phyloP scores from a whole-genome alignment of 83 land plant species.

The Diphasiastrum complanatum region DNA sequence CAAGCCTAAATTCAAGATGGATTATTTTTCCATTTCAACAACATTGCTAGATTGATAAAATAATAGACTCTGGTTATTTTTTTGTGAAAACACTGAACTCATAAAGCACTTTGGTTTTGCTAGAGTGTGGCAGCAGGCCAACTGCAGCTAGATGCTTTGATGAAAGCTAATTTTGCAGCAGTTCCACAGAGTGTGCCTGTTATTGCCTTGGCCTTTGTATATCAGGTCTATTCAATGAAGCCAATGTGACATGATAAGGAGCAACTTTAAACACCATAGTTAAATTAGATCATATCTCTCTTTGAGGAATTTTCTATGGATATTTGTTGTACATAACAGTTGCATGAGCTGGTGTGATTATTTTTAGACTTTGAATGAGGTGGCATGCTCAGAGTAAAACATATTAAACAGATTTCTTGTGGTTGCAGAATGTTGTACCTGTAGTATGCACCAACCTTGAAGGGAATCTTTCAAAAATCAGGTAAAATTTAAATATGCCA shows the following conservation, averaged over 20 bases:
- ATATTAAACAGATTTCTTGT: no score
- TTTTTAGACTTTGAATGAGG: no score
- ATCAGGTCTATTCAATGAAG: constrained; percentile 89
- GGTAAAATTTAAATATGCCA: constrained; percentile 35
- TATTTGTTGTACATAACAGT: no score
- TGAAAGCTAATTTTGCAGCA: constrained; percentile 69
- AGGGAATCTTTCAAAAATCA: constrained; percentile 73
- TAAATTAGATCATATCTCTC: no score
- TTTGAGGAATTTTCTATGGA: no score
- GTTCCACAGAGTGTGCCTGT: constrained; percentile 85
- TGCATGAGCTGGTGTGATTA: no score
- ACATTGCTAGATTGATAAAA: no score
- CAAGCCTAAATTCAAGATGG: no score
- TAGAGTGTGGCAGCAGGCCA: constrained; percentile 71
- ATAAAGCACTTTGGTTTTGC: neutral
- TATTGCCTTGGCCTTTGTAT: constrained; percentile 83
- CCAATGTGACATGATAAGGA: neutral
- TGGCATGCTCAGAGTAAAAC: no score
- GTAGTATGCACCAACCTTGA: constrained; percentile 94
- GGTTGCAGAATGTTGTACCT: constrained; percentile 90
- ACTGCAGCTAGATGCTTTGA: constrained; percentile 57
- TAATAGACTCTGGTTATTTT: no score
- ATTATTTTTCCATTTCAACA: no score
- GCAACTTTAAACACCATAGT: no score
- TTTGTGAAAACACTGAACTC: neutral